Base-by-base conservation (phyloP, 2,329 filamentous ascomycete genomes). In the Aspergillus persii region DNA sequence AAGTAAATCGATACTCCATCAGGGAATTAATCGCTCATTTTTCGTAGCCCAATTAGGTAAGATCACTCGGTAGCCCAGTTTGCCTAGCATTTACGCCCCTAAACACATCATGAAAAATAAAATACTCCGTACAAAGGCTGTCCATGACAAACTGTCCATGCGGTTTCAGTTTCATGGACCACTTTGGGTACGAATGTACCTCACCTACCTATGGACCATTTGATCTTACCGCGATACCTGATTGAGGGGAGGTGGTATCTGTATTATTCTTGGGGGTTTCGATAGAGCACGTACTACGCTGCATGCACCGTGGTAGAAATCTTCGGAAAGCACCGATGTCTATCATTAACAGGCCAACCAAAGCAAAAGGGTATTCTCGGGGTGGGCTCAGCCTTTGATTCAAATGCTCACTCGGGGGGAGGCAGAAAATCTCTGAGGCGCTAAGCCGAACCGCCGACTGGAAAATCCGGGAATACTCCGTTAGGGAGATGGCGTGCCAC, bases 391-490 rank as follows among this genome's bases (percentile, higher is more conserved):
- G 11, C 8, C 11, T 27, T 15, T 8, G 12, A 41, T 18, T 15
- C 36, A 12, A 47, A 47, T 47, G n/a, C 11, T 39, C 23, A 58
- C 18, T 58, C 31, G 53, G 30, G 41, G 44, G 50, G 36, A 31
- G 30, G 30, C 30, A 58, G 30, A 54, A 30, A 58, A 55, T 23
- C 18, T 23, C 18, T 23, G 18, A 23, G 18, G 36, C 50, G 44
- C 56, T 54, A 58, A 26, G 53, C 53, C 48, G 46, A 31, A 50
- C 4, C n/a, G 36, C n/a, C 36, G 36, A 12, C 36, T 41, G 36
- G 36, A 41, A 41, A 41, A 41, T n/a, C 57, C 52, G 57, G 51
- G 52, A 50, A 54, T 39, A 50, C 46, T 58, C 57, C 57, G 57
- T 58, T 31, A 36, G 47, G 54, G 31, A 36, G 44, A 54, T 29